These are phyloP conservation scores for Botrytis galanthina DNA, from an alignment of 2,329 filamentous ascomycete genomes.

Conservation along the genomic window DNA sequence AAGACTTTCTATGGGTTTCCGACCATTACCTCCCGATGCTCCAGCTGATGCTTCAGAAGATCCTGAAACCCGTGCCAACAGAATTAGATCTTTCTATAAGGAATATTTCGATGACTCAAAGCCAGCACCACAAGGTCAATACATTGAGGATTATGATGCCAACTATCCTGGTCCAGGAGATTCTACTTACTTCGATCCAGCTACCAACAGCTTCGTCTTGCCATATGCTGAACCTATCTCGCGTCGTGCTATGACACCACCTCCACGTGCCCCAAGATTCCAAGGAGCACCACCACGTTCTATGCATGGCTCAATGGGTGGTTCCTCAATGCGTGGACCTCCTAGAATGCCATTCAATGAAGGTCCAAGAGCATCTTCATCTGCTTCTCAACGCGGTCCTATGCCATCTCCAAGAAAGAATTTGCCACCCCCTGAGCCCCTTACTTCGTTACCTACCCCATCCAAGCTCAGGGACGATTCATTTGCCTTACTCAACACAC, in stretches of 20 bases:
- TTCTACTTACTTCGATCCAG: slow-evolving; percentile 41
- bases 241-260: slow-evolving; percentile 93
- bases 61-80: slow-evolving; percentile 89
- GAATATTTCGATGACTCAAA: slow-evolving; percentile 95
- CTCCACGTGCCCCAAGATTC: slow-evolving; percentile 56
- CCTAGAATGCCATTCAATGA: slow-evolving; percentile 43
- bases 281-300: slow-evolving; percentile 42
- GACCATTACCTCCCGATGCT: slow-evolving; percentile 85
- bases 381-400: slow-evolving; percentile 48
- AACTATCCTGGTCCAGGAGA: slow-evolving; percentile 61
- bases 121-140: slow-evolving; percentile 44
- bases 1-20: slow-evolving; percentile 68
- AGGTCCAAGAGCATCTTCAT: slow-evolving; percentile 62
- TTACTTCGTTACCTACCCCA: slow-evolving; percentile 80
- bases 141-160: slow-evolving; percentile 74
- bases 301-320: slow-evolving; percentile 50
- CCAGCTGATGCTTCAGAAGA: slow-evolving; percentile 72
- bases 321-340: slow-evolving; percentile 37
- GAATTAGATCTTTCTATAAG: slow-evolving; percentile 98
- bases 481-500: slow-evolving; percentile 63
- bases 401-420: slow-evolving; percentile 48
- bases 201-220: slow-evolving; percentile 59
- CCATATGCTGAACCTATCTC: slow-evolving; percentile 82
- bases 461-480: slow-evolving; percentile 80
- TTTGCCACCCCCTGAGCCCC: slow-evolving; percentile 68